Base-by-base conservation (phyloP, 2,329 filamentous ascomycete species). In the Dothistroma septosporum region DNA sequence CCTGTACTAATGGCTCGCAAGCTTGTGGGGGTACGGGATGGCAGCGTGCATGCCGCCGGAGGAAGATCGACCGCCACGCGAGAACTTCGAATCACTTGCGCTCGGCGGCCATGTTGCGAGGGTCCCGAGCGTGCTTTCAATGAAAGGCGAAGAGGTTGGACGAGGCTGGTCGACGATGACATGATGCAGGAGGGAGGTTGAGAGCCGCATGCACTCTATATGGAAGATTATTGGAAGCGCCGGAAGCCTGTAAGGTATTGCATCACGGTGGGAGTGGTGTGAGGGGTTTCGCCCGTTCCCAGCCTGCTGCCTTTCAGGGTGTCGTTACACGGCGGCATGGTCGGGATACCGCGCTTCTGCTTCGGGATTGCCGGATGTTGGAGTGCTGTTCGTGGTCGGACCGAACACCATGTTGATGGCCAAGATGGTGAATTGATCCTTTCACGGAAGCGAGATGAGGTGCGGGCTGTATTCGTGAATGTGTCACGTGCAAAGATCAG, bases 1-100 rank as follows among this genome's bases (percentile, higher is more conserved):
- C 21, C 24, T 24, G 47, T 53, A 53, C 50, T 28, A 35, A 53
- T 53, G 50, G 50, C 24, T 53, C 28, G 14, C n/a, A n/a, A 24
- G n/a, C 50, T 24, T 6, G 47, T 32, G 47, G 47, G 19, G 9
- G 47, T 21, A 28, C 47, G 47, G 14, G n/a, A 24, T 49, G 47
- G 47, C 46, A 16, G 7, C 6, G 5, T 22, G 46, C 46, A 31
- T 49, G 8, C n/a, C 14, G 44, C 44, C 21, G 44, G 44, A 57
- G 37, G 32, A 12, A 35, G 32, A 35, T 35, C 60, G 54, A 52
- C 61, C 61, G 61, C 61, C 61, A 63, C 58, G 61, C 58, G 61
- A 61, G 47, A 52, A 56, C 55, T 46, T 62, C 60, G 57, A 59
- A 53, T 24, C 47, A 57, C 49, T 12, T n/a, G n/a, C n/a, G n/a